Base-by-base conservation (phyloP, 768 basidiomycete genomes). In the Kwoniella botswanensis region DNA sequence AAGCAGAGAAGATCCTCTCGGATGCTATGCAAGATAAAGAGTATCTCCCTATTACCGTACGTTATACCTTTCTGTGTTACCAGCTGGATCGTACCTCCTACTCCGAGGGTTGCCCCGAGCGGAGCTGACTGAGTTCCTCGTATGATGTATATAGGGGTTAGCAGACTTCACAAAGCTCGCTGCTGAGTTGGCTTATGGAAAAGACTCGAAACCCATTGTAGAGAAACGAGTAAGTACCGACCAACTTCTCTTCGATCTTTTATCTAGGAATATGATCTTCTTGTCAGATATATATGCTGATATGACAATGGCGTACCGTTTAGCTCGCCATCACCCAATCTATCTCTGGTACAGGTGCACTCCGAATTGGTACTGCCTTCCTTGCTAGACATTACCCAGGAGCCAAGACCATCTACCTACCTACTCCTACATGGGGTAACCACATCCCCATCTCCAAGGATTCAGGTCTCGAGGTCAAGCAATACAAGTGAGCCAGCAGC, bases 311-410 rank as follows among this genome's bases (percentile, higher is more conserved):
- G 4, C 7, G 35, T 3, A 29, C 15, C 26, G 53, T 68, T 57
- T 75, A 95, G 92, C 87, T 95, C 79, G 89, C 93, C 26, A 87
- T 92, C 64, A 91, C 93, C 12, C 97, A 99, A 84, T 91, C 94
- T 65, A 95, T 98, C 84, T 98, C 96, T 35, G 97, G 97, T 15
- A 99, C 97, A 13, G 97, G 97, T 76, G 97, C 97, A 56, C 91
- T 98, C 74, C 89, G 97, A 77, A 93, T 98, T 83, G 97, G 94
- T 61, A 94, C 90, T 73, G 91, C 91, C 41, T 98, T 99, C 88
- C 85, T 98, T 43, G 91, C 89, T 24, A 90, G 91, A 52, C 92
- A 93, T 85, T 97, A 96, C 85, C 85, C 86, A 3, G 88, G 89
- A 63, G 83, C 87, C 60, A 90, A 91, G 77, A 88, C 87, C 73